Conservation (phyloP, 2,329 filamentous ascomycete genomes). For the Fusarium anguioides region DNA sequence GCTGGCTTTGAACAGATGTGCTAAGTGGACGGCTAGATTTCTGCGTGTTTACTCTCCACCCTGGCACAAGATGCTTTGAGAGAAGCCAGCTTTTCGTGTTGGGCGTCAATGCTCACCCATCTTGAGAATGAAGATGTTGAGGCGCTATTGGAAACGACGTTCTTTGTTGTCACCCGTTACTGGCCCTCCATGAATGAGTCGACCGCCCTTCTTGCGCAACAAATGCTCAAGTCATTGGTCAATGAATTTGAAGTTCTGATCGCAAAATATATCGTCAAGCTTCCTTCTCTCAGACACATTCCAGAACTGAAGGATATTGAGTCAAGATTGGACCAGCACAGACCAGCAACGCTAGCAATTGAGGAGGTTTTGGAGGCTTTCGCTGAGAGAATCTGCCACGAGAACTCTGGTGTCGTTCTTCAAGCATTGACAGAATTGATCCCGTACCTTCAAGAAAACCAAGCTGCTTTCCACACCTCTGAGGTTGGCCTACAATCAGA, state of each 20-base stretch:
- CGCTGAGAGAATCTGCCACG: slow-evolving; percentile 78
- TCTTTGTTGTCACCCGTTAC: slow-evolving; percentile 85
- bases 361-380: slow-evolving; percentile 78
- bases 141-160: slow-evolving; percentile 85
- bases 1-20: background rate
- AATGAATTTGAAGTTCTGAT: slow-evolving; percentile 71
- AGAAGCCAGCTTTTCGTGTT: slow-evolving; percentile 82
- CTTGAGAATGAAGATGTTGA: slow-evolving; percentile 84
- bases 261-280: slow-evolving; percentile 73
- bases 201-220: slow-evolving; percentile 69
- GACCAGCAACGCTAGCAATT: slow-evolving; percentile 54
- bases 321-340: slow-evolving; percentile 71
- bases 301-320: slow-evolving; percentile 76
- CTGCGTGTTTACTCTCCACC: slow-evolving; percentile 89
- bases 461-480: slow-evolving; percentile 81
- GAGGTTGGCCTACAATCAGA: slow-evolving; percentile 87
- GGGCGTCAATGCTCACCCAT: slow-evolving; percentile 80
- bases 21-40: slow-evolving; percentile 69
- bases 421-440: slow-evolving; percentile 83
- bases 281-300: slow-evolving; percentile 82
- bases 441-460: slow-evolving; percentile 76
- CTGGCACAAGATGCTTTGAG: slow-evolving; percentile 80
- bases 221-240: slow-evolving; percentile 73
- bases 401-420: slow-evolving; percentile 86
- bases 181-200: slow-evolving; percentile 75